Percentiles rank a stretch among this genome's conserved stretches.
These are phyloP conservation scores for Thielaviopsis euricoi DNA, from an alignment of 2,329 filamentous ascomycete genomes.

Conservation along the genomic window DNA sequence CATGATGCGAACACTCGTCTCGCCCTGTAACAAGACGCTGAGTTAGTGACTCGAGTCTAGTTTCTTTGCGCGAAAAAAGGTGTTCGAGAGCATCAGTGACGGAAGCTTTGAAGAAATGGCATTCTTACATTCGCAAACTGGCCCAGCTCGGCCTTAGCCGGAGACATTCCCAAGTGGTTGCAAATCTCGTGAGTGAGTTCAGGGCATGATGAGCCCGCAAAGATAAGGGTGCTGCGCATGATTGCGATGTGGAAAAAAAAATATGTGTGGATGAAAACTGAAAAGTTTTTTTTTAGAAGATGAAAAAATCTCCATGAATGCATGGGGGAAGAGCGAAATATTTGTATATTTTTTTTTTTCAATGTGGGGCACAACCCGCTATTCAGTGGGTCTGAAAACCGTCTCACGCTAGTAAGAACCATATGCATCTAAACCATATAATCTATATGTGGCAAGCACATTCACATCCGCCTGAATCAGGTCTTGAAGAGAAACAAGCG, in stretches of 20 bases:
- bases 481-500: too few relatives aligned
- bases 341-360: slow-evolving; percentile 2
- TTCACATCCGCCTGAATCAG: too few relatives aligned
- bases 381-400: slow-evolving; percentile 14
- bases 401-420: not conserved
- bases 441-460: not conserved
- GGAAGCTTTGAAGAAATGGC: slow-evolving; percentile 3
- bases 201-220: slow-evolving; percentile 51
- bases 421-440: not conserved
- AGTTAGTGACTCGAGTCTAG: slow-evolving; percentile 11
- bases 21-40: slow-evolving; percentile 32
- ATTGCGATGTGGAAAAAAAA: not conserved
- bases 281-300: slow-evolving; percentile 9
- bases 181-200: slow-evolving; percentile 49
- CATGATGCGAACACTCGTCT: slow-evolving; percentile 53
- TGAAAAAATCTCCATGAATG: slow-evolving; percentile 14
- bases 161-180: slow-evolving; percentile 48
- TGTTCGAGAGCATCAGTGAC: not conserved
- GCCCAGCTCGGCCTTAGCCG: slow-evolving; percentile 47
- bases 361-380: slow-evolving; percentile 9
- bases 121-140: slow-evolving; percentile 51
- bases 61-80: slow-evolving; percentile 10
- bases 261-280: not conserved
- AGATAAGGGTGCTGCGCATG: slow-evolving; percentile 52
- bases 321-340: not conserved